Conservation (phyloP, 805 yeast species). For the Starmerella stigmatis region DNA sequence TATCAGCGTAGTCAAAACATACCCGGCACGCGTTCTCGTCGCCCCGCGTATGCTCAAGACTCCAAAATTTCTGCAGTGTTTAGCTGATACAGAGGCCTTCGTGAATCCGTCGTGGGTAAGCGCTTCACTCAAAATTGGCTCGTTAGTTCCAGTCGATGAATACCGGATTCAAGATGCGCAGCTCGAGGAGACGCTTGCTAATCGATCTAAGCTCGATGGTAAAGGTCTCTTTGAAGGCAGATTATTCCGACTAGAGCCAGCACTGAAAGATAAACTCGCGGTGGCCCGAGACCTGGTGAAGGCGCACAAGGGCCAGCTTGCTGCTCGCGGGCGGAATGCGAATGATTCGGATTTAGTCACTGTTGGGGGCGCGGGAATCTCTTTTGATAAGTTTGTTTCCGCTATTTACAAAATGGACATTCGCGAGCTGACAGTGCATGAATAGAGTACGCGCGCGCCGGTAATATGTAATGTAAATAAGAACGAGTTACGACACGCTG, state of each 20-base stretch:
- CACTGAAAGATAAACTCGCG: slow-evolving; percentile 50
- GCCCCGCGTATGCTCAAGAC: slow-evolving; percentile 81
- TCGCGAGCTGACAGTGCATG: not conserved
- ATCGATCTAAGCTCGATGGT: slow-evolving; percentile 12
- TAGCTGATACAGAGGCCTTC: slow-evolving; percentile 39
- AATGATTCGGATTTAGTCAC: slow-evolving; percentile 1
- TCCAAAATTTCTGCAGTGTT: slow-evolving; percentile 67
- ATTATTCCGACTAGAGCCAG: slow-evolving; percentile 46
- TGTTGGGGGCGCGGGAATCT: slow-evolving; percentile 14
- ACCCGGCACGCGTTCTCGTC: slow-evolving; percentile 39
- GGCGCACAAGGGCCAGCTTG: slow-evolving; percentile 45
- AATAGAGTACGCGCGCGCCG: no score
- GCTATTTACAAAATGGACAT: slow-evolving; percentile 21
- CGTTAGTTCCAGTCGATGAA: slow-evolving; percentile 18
- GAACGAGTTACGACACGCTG: no score
- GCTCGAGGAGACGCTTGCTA: slow-evolving; percentile 13
- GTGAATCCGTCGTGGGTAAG: slow-evolving; percentile 26
- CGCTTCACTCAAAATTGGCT: slow-evolving; percentile 22
- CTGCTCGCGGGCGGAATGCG: not conserved
- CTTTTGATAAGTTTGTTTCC: slow-evolving; percentile 18
- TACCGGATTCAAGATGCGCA: slow-evolving; percentile 22
- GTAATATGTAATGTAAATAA: no score
- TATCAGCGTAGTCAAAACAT: slow-evolving; percentile 37
- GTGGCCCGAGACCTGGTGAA: slow-evolving; percentile 46
- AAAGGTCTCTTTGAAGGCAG: slow-evolving; percentile 38